phyloP scores from a whole-genome alignment of 2,329 filamentous ascomycete genomes.

The Alternaria triticimaculans region DNA sequence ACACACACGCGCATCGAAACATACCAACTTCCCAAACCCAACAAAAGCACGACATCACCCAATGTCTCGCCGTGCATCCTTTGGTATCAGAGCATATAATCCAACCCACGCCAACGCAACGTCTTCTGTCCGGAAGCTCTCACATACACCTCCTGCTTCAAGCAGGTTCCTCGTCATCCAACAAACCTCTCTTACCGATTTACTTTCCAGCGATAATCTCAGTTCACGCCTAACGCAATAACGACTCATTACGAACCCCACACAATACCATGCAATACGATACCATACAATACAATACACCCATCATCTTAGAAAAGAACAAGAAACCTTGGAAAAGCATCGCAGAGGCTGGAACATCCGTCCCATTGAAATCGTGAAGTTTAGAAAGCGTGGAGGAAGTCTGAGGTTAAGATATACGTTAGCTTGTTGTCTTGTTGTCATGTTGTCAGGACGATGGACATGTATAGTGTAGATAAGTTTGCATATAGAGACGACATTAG shows the following conservation, averaged over 20 bases:
- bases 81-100: rapidly evolving
- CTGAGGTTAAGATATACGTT: not conserved
- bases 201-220: not conserved
- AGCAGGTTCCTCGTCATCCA: too few relatives aligned
- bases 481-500: not conserved
- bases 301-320: not conserved
- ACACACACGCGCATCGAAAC: not conserved
- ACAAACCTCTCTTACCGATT: not conserved
- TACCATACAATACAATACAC: not conserved
- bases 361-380: not conserved
- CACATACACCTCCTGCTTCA: not conserved
- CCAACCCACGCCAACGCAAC: not conserved
- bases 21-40: rapidly evolving
- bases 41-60: not conserved
- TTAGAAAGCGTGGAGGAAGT: not conserved
- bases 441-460: not conserved
- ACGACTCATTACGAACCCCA: not conserved
- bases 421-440: not conserved
- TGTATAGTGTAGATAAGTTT: not conserved
- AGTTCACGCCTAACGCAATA: not conserved
- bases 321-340: not conserved
- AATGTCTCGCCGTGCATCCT: rapidly evolving
- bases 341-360: not conserved
- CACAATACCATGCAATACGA: too few relatives aligned
- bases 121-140: not conserved